A percentile compares a stretch with the other conserved stretches of the same genome.
phyloP scores from a whole-genome alignment of 2,329 filamentous ascomycete genomes.

The Fusarium fujikuroi region DNA sequence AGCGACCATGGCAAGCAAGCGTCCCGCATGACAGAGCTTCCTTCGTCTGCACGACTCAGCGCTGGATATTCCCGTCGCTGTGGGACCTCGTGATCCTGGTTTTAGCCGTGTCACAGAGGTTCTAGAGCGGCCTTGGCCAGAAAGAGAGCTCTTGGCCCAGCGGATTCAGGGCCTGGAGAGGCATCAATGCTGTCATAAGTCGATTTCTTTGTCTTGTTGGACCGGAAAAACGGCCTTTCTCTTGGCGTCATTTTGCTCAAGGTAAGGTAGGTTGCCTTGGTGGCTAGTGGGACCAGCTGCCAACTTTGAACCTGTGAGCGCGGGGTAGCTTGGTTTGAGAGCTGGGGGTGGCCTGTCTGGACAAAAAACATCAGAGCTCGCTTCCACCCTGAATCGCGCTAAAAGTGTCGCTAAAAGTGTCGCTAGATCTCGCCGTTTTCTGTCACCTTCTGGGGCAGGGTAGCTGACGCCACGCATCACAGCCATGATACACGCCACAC shows the following conservation, averaged over 20 bases:
- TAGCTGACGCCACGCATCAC: conserved; percentile 41
- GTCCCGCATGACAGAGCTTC: not conserved
- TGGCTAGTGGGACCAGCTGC: conserved; percentile 21
- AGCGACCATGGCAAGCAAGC: not conserved
- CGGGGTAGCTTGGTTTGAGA: conserved; percentile 27
- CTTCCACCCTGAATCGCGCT: not conserved
- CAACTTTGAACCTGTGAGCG: conserved; percentile 25
- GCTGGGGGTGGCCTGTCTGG: not conserved
- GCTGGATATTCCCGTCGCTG: conserved; percentile 30
- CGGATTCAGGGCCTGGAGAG: not conserved
- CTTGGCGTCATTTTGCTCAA: conserved; percentile 29
- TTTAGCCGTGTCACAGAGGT: conserved; percentile 16
- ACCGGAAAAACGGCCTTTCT: conserved; percentile 18
- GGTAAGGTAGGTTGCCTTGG: not conserved
- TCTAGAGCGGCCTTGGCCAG: conserved; percentile 28
- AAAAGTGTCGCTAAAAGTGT: not conserved
- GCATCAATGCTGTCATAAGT: conserved; percentile 17
- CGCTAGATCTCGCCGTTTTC: conserved; percentile 4
- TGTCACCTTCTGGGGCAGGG: conserved; percentile 16
- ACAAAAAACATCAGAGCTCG: conserved; percentile 8
- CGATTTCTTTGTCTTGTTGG: conserved; percentile 7
- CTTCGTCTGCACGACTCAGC: not conserved
- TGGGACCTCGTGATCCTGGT: conserved; percentile 32
- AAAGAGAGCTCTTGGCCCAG: not conserved
- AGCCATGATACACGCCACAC: conserved; percentile 33